These are phyloP conservation scores for Populus euphratica DNA, from an alignment of 345 rosid genomes.

Conservation along the genomic window DNA sequence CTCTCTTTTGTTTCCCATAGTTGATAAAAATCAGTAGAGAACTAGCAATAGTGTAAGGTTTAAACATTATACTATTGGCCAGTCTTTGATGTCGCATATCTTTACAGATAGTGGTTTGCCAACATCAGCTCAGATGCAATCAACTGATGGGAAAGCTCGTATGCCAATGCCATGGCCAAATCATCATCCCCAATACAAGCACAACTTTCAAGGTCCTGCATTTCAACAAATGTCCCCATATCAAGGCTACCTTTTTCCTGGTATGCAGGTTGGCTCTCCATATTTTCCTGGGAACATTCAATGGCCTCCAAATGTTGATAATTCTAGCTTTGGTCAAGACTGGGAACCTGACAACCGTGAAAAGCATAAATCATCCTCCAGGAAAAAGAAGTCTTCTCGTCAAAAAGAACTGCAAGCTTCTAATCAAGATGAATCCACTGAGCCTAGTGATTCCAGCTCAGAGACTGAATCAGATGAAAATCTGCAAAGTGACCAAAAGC, in stretches of 20 bases:
- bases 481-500: constrained; percentile 23
- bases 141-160: constrained; percentile 48
- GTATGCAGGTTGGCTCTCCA: constrained; percentile 67
- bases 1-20: not conserved
- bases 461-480: constrained; percentile 44
- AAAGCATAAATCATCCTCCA: constrained; percentile 50
- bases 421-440: constrained; percentile 52
- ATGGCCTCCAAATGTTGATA: constrained; percentile 71
- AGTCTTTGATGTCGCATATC: constrained; percentile 11
- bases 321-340: constrained; percentile 31
- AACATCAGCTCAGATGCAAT: constrained; percentile 18
- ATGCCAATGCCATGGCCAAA: constrained; percentile 70
- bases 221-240: constrained; percentile 60
- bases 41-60: constrained; percentile 2
- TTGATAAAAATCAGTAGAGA: not conserved
- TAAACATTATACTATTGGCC: not conserved
- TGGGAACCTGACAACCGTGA: constrained; percentile 45
- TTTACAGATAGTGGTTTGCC: constrained; percentile 41
- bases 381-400: constrained; percentile 50
- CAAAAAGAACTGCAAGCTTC: constrained; percentile 39
- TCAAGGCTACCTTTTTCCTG: constrained; percentile 65
- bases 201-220: constrained; percentile 67
- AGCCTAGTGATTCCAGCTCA: constrained; percentile 42
- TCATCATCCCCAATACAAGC: constrained; percentile 72
- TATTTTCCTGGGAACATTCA: constrained; percentile 70